Evolutionary conservation across 441 rosid genomes (phyloP).

Genomic region (Daphne laureola): DNA sequence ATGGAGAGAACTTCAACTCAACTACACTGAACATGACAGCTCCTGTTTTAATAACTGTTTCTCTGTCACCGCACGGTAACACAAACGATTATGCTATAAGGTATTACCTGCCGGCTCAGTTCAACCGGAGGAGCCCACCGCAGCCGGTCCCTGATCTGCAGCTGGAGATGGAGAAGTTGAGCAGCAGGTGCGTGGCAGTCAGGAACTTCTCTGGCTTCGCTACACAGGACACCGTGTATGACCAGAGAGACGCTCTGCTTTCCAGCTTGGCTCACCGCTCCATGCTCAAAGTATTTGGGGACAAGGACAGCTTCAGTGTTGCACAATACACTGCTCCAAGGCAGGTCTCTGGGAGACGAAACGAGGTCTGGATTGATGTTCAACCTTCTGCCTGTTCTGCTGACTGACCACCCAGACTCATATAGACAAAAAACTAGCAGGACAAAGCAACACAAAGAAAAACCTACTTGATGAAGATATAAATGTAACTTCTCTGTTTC

Average conservation of each 20-base stretch:
- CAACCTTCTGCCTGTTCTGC: slow-evolving; percentile 20
- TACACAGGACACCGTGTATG: slow-evolving; percentile 21
- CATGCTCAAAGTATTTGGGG: background rate
- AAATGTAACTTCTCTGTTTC: no score
- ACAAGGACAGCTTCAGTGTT: slow-evolving; percentile 16
- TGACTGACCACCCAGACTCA: background rate
- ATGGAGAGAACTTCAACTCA: slow-evolving; percentile 31
- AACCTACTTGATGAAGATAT: no score
- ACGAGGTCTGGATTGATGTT: slow-evolving; percentile 47
- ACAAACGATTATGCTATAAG: slow-evolving; percentile 13
- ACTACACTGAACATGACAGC: slow-evolving; percentile 25
- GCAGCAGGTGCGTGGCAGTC: slow-evolving; percentile 26
- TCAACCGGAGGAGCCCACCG: slow-evolving; percentile 20
- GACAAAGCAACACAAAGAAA: no score
- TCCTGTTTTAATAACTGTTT: slow-evolving; percentile 33
- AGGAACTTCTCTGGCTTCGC: slow-evolving; percentile 48
- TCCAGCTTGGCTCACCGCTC: slow-evolving; percentile 20
- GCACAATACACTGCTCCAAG: slow-evolving; percentile 43
- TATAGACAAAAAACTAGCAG: no score
- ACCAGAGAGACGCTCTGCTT: slow-evolving; percentile 28
- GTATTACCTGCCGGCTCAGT: slow-evolving; percentile 17
- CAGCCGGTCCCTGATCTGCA: slow-evolving; percentile 30
- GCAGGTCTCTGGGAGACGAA: slow-evolving; percentile 24
- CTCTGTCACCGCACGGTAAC: slow-evolving; percentile 8
- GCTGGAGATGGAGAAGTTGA: slow-evolving; percentile 32